A percentile compares a stretch with the other conserved stretches of the same genome.
Conservation (phyloP, 208 protist species). For the Trypanosoma rangeli region DNA sequence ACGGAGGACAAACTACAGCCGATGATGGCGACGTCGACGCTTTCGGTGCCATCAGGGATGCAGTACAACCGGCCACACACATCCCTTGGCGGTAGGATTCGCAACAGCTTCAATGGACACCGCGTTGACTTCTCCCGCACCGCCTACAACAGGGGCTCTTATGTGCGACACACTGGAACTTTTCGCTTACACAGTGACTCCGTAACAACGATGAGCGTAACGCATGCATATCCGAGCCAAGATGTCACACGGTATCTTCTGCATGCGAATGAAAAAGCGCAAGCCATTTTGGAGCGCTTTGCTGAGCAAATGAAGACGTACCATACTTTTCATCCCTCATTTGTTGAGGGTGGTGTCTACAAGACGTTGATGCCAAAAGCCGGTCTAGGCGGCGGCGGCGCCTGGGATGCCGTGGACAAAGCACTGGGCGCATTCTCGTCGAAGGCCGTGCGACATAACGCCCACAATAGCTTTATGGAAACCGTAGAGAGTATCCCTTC, state of each 20-base stretch:
- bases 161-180: not conserved
- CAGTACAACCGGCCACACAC: not conserved
- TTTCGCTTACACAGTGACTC: conserved; percentile 11
- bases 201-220: not conserved
- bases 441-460: conserved; percentile 42
- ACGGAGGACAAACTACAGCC: conserved; percentile 12
- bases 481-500: conserved; percentile 16
- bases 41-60: not conserved
- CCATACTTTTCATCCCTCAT: conserved; percentile 57
- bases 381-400: not conserved
- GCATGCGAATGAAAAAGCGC: conserved; percentile 33
- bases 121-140: conserved; percentile 5
- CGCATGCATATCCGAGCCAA: not conserved
- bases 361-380: not conserved
- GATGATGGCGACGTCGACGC: not conserved
- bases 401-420: conserved; percentile 47
- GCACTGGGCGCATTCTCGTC: conserved; percentile 39
- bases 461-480: conserved; percentile 43
- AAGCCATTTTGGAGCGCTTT: conserved; percentile 45
- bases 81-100: not conserved
- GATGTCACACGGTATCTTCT: conserved; percentile 23
- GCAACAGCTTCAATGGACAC: conserved; percentile 1
- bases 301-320: conserved; percentile 55
- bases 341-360: conserved; percentile 36
- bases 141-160: not conserved